Evolutionary conservation across 352 stramenopile genomes (phyloP), one percentile per base, ranked within the genome.

Genomic region (Phytophthora pisi): DNA sequence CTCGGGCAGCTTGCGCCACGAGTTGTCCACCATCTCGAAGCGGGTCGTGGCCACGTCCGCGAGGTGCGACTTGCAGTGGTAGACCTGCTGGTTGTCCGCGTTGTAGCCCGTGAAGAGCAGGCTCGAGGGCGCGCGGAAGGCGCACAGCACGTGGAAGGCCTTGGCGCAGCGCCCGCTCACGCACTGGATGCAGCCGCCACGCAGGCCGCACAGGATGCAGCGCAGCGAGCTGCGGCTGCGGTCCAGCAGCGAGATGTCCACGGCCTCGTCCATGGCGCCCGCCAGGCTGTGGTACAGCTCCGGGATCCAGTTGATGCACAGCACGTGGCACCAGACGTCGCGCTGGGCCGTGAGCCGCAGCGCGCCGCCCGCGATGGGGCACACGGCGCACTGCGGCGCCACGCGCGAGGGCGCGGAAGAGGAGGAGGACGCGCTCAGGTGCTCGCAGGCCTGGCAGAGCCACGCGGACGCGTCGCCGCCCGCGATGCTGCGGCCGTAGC

Each of bases 171-270:
- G 86, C 0, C 88, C 89, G 45, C 84, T 95, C 11, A 93, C 74
- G 60, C 90, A 97, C 70, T 97, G 90, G 58, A 97, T 96, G 65
- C 89, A 97, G 6, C 82, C 84, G 52, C 90, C 86, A 28, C 88
- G 86, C 34, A 86, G 61, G n/a, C 85, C 81, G 52, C 90, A 97
- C n/a, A 97, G 69, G 13, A 88, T 49, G 63, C 89, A 97, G 36
- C 86, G 87, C 26, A 97, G 69, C 5, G 68, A 74, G 53, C 87
- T 89, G 40, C 90, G 84, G 30, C 81, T 94, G 24, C 66, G 70
- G 46, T 96, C 82, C 23, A 96, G 64, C 38, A 80, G 59, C 8
- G 78, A 70, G 42, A 95, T 86, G 42, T 94, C 69, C 30, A 96
- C 79, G 15, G 66, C 57, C 61, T 93, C 70, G 61, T 92, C 78